phyloP scores from a whole-genome alignment of 805 yeast genomes.

The Candida rishiriensis region DNA sequence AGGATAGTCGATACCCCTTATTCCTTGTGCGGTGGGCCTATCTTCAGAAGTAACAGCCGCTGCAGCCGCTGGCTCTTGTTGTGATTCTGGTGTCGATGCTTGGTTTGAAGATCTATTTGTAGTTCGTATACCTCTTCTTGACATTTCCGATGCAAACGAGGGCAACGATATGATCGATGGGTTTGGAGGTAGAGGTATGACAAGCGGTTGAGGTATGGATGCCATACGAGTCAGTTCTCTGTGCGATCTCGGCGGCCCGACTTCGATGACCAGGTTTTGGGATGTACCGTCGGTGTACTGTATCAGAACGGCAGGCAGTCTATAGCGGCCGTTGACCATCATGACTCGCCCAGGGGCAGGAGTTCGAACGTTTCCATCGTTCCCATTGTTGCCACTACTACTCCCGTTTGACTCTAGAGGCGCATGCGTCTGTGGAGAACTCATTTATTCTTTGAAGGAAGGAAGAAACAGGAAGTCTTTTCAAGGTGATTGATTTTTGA shows the following conservation, averaged over 20 bases:
- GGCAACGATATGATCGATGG: not conserved
- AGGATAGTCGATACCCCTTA: slow-evolving; percentile 33
- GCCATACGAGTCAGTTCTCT: not conserved
- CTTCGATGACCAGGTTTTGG: slow-evolving; percentile 28
- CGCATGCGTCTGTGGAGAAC: too few species aligned
- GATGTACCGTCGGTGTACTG: slow-evolving; percentile 28
- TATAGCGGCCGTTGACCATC: slow-evolving; percentile 18
- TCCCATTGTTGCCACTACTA: not conserved
- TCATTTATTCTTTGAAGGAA: too few species aligned
- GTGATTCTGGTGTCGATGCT: not conserved
- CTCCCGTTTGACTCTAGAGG: too few species aligned
- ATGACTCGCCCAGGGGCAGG: slow-evolving; percentile 13
- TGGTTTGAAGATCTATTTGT: not conserved
- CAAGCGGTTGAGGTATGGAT: not conserved
- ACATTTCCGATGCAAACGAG: too few species aligned
- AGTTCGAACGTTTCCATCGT: not conserved
- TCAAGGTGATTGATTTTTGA: too few species aligned
- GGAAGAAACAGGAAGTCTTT: too few species aligned
- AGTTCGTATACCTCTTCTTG: not conserved
- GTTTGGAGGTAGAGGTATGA: not conserved
- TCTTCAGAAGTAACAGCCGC: too few species aligned
- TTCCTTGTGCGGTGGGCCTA: slow-evolving; percentile 5
- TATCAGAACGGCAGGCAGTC: slow-evolving; percentile 28
- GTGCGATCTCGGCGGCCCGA: slow-evolving; percentile 21
- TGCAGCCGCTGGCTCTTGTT: not conserved